Conservation (phyloP, 768 basidiomycete genomes). For the Tylopilus sp. region DNA sequence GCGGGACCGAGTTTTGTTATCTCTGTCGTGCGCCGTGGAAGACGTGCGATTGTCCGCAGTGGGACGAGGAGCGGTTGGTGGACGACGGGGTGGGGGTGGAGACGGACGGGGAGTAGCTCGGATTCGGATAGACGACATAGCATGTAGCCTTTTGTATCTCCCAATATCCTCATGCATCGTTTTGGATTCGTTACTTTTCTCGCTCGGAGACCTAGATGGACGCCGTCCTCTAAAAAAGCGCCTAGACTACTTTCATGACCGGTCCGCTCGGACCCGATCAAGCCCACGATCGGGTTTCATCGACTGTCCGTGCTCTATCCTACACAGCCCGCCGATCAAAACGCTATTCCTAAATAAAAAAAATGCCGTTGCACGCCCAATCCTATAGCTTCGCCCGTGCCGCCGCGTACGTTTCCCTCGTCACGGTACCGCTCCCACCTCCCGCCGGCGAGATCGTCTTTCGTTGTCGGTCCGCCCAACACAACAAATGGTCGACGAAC, state of each 20-base stretch:
- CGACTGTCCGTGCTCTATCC: background rate
- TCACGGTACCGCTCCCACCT: background rate
- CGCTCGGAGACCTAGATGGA: too few relatives aligned
- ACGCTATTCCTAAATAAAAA: background rate
- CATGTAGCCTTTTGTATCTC: too few relatives aligned
- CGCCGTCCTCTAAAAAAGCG: too few relatives aligned
- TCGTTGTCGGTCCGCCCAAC: constrained; percentile 10
- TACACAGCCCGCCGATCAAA: background rate
- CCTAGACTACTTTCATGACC: too few relatives aligned
- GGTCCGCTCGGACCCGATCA: too few relatives aligned
- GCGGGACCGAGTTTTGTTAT: constrained; percentile 40
- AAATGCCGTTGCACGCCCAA: background rate
- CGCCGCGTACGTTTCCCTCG: background rate
- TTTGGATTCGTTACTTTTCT: too few relatives aligned
- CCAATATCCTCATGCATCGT: too few relatives aligned
- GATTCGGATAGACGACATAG: too few relatives aligned
- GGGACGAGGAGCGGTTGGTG: constrained; percentile 50
- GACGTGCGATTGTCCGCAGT: constrained; percentile 55
- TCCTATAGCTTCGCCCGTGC: constrained; percentile 15
- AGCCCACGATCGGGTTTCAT: too few relatives aligned
- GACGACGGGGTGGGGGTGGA: constrained; percentile 2
- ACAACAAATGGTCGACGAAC: constrained; percentile 6
- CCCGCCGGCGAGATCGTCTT: background rate
- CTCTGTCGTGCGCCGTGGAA: constrained; percentile 60
- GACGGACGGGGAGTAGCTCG: background rate